Base-by-base conservation (phyloP, 495 filamentous ascomycete genomes). In the Penicillium verhagenii region DNA sequence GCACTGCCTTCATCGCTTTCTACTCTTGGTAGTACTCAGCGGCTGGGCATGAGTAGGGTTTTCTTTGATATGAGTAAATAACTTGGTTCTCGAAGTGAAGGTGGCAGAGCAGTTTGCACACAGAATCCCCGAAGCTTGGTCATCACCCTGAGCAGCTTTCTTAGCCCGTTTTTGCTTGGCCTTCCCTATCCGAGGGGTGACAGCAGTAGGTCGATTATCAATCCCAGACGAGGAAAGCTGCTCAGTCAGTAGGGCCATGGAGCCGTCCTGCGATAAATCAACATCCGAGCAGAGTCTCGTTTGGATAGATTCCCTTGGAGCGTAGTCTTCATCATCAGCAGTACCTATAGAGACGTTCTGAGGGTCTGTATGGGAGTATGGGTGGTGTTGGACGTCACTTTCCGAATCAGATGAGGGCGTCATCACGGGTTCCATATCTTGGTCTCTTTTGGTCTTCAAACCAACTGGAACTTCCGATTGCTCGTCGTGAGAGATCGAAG, bases 161-260 rank as follows among this genome's bases (percentile, higher is more conserved):
- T 91, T 96, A 37, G 89, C 87, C 39, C 89, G 82, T 66, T 90
- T 96, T 54, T 88, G 81, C 66, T 93, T 96, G 8, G 94, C 94
- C 68, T 92, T 96, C 21, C 94, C 92, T 2, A 89, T 35, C 59
- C 88, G 91, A 51, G 69, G 77, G 31, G n/a, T n/a, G n/a, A 53
- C 57, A 13, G 53, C 57, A 11, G 63, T 40, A 49, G 60, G 49
- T 39, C 54, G 52, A 11, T 71, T 65, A 26, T 50, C 39, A 6
- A 65, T 40, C 3, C 56, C 53, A 35, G 59, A 56, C 46, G 65
- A 52, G 47, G 62, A 54, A 10, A 69, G 52, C 45, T 65, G 43
- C 31, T 67, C 56, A 21, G 63, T 57, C 7, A 72, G 43, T 6
- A 39, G 39, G 33, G 63, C 54, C 4, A 63, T 37, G n/a, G 29